Evolutionary conservation across 2,329 filamentous ascomycete genomes (phyloP).

Genomic region (Aspergillus tamarii): DNA sequence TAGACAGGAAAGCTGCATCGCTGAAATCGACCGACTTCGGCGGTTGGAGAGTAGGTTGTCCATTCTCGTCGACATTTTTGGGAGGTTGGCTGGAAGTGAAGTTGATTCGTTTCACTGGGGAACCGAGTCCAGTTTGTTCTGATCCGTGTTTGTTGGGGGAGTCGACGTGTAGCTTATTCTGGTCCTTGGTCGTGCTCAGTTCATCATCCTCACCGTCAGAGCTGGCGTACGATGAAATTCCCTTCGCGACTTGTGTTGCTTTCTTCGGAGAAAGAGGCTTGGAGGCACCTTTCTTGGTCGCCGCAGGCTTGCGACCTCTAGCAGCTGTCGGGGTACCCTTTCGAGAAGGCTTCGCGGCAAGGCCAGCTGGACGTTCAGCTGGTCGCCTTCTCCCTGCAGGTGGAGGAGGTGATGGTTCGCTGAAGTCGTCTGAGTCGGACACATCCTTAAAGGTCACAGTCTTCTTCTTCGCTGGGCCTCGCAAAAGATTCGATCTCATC

Average conservation of each 20-base stretch:
- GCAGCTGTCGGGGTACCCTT: constrained; percentile 34
- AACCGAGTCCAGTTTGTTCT: constrained; percentile 34
- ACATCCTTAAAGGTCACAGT: constrained; percentile 53
- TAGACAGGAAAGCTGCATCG: constrained; percentile 43
- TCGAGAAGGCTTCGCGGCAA: constrained; percentile 51
- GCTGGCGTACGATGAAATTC: constrained; percentile 38
- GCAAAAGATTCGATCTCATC: constrained; percentile 34
- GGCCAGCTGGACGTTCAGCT: constrained; percentile 37
- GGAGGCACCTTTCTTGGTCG: constrained; percentile 31
- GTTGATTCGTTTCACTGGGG: constrained; percentile 39
- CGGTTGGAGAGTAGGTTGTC: constrained; percentile 32
- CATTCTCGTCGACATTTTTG: constrained; percentile 36
- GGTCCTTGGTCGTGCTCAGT: constrained; percentile 41
- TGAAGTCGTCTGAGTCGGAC: constrained; percentile 44
- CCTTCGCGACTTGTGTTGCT: constrained; percentile 49
- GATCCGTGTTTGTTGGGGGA: constrained; percentile 37
- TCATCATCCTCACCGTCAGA: constrained; percentile 50
- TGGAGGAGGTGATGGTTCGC: constrained; percentile 27
- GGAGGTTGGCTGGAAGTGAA: constrained; percentile 32
- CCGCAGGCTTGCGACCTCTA: constrained; percentile 37
- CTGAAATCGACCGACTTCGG: constrained; percentile 35
- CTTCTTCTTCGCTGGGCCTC: constrained; percentile 43
- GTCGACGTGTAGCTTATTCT: constrained; percentile 34
- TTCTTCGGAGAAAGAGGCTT: constrained; percentile 54
- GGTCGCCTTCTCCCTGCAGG: constrained; percentile 27